Evolutionary conservation across 306 rosid genomes (phyloP), one percentile per base, ranked within the genome.

Genomic region (Sophora flavescens): DNA sequence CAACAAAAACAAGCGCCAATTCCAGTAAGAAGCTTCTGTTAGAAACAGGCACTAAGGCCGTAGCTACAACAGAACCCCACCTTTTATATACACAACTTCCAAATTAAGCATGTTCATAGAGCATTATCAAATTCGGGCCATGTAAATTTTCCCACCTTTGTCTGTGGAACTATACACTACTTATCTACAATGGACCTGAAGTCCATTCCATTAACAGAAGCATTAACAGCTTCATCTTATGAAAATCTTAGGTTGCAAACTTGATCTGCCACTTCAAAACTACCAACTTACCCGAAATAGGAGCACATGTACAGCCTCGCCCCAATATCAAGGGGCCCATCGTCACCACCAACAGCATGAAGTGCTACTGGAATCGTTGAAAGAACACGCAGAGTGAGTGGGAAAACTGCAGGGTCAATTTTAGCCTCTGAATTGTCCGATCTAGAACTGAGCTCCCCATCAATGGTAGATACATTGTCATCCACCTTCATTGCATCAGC

Each of bases 301-400:
- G 98, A 95, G 87, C 90, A 85, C 89, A 83, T 83, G 82, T 82
- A 95, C 53, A 95, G 82, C 89, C 93, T 87, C 72, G 74, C 97
- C 75, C 96, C 91, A 39, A 92, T 80, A 79, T 92, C 93, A 61
- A 90, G 54, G 41, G 97, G 92, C 65, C 97, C 97, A 70, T 89
- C 81, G 67, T 92, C 97, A 72, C 98, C 97, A 30, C 98, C 97
- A 26, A 88, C 73, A 11, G 97, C 87, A 82, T 92, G 96, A 74
- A 95, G 93, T 30, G 83, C 91, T 5, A 95, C 97, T 0, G 95
- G 96, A 71, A 95, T 82, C 6, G 90, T 84, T 16, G 96, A 90
- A 77, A 95, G 93, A 62, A 84, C 41, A 41, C 48, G 86, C 41
- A 92, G 70, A 0, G 93, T 90, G 56, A 85, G 84, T 2, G 97